Base-by-base conservation (phyloP, 495 filamentous ascomycete species). In the Podospora anserina region DNA sequence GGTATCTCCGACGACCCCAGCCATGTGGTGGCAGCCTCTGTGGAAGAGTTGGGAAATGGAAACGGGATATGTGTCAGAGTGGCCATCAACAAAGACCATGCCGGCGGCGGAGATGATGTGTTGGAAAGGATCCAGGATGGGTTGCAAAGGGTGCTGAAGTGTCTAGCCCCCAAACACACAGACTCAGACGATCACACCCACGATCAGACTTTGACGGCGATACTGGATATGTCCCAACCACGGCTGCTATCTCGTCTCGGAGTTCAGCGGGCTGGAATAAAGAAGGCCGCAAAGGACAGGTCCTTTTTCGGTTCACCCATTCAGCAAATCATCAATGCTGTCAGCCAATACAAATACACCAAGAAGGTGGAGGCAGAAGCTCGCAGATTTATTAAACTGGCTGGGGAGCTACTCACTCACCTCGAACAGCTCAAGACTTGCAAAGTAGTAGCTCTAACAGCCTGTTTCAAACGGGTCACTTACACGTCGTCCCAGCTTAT, bases 1-100 rank as follows among this genome's bases (percentile, higher is more conserved):
- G 71, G 71, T 2, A 23, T 76, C 19, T 77, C 76, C 18, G 76
- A 81, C 66, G 64, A 77, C 34, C 61, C 64, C 6, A 53, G 72
- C 16, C 73, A 78, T 64, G 76, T 84, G 16, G 75, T 78, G 5
- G 82, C 81, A 7, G 65, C 75, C 7, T 79, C 78, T 39, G 59
- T 82, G 39, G 78, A 82, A 34, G 80, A 83, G 65, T 62, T 65
- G 11, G 26, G 69, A 0, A 13, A 6, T 0, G 16, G 27, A 16
- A 61, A 67, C 4, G 69, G 69, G 4, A 62, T 82, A 13, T 74
- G 74, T 13, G 74, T 82, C 6, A 54, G 80, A 1, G 66, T 84
- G 19, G 80, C 81, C 20, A 68, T 82, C 69, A 83, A 83, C 32
- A 79, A 75, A 65, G 23, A 56, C 0, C 20, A 65, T 1, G n/a